These are phyloP conservation scores for Mimosa bimucronata DNA, from an alignment of 306 rosid genomes.

Conservation along the genomic window DNA sequence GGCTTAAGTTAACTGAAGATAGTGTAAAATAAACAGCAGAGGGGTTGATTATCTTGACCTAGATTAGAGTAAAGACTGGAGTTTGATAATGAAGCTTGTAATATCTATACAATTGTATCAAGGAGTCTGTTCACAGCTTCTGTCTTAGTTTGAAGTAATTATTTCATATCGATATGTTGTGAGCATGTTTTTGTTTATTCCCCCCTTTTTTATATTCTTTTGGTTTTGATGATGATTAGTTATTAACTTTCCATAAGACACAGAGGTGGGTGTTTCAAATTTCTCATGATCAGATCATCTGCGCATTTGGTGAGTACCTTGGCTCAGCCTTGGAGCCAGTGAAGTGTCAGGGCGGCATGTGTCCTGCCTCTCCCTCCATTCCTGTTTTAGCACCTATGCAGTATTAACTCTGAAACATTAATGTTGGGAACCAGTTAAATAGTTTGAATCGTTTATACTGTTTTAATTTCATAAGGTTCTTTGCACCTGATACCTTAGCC, in stretches of 20 bases:
- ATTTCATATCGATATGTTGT: background rate
- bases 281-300: conserved; percentile 1
- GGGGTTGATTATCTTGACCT: background rate
- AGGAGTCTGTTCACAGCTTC: background rate
- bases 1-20: background rate
- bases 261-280: background rate
- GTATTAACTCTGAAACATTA: background rate
- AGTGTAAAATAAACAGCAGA: background rate
- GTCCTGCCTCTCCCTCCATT: background rate
- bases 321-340: background rate
- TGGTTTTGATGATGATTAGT: background rate
- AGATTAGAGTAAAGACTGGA: background rate
- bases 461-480: background rate
- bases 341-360: background rate
- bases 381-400: background rate
- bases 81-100: background rate
- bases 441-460: background rate
- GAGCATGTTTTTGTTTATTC: too few species aligned
- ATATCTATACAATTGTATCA: background rate
- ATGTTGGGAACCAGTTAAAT: background rate
- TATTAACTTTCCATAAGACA: background rate
- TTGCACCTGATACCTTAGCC: background rate
- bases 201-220: background rate
- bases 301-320: background rate
- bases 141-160: background rate